These are phyloP conservation scores for Leavenworthia alabamica DNA, from an alignment of 345 rosid species.

Conservation along the genomic window DNA sequence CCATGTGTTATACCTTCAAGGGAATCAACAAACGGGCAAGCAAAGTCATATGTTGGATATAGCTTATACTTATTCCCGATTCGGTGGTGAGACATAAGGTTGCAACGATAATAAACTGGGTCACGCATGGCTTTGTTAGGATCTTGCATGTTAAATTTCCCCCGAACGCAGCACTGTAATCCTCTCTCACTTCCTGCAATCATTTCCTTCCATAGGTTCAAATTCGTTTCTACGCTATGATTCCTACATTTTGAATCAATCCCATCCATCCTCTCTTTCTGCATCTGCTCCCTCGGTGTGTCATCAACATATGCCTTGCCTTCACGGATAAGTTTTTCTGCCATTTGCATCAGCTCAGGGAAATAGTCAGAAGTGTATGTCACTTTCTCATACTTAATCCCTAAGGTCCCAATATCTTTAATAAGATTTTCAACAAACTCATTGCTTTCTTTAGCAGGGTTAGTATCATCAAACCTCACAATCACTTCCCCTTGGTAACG, in stretches of 20 bases:
- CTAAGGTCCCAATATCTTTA: conserved; percentile 76
- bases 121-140: conserved; percentile 93
- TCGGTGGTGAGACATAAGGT: conserved; percentile 84
- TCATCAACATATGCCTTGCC: conserved; percentile 95
- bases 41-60: conserved; percentile 98
- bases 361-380: conserved; percentile 93
- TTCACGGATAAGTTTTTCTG: conserved; percentile 61
- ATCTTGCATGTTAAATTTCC: conserved; percentile 91
- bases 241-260: conserved; percentile 78
- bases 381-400: conserved; percentile 59
- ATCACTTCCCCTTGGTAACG: conserved; percentile 80
- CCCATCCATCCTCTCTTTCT: conserved; percentile 88
- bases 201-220: conserved; percentile 88
- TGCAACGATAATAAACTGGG: conserved; percentile 92
- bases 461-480: conserved; percentile 91
- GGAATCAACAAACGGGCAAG: conserved; percentile 90
- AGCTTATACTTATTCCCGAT: conserved; percentile 77
- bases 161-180: conserved; percentile 75
- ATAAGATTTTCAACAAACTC: conserved; percentile 91
- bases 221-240: conserved; percentile 55
- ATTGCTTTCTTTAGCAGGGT: conserved; percentile 90
- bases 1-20: conserved; percentile 84
- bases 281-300: conserved; percentile 83
- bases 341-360: conserved; percentile 72
- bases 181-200: conserved; percentile 74